These are phyloP conservation scores for Metschnikowia anglica DNA, from an alignment of 805 yeast genomes.

Conservation along the genomic window DNA sequence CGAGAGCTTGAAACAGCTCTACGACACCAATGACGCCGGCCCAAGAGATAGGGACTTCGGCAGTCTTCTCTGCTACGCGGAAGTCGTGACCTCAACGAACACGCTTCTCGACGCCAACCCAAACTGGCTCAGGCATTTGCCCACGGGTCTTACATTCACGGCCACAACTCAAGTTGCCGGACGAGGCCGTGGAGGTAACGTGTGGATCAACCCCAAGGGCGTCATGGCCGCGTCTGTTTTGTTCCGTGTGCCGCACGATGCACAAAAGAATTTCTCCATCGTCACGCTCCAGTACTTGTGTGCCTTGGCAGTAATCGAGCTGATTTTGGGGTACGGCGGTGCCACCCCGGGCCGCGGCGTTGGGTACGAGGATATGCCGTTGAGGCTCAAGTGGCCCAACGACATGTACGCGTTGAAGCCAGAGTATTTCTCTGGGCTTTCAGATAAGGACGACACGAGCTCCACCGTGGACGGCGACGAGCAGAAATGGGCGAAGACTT, in stretches of 20 bases:
- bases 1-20: conserved; percentile 35
- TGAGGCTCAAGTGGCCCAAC: conserved; percentile 94
- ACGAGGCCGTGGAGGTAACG: conserved; percentile 90
- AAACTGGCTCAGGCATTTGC: conserved; percentile 53
- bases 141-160: conserved; percentile 65
- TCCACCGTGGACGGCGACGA: conserved; percentile 51
- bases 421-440: conserved; percentile 39
- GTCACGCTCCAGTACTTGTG: conserved; percentile 86
- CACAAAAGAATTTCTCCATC: conserved; percentile 49
- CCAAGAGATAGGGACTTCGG: conserved; percentile 49
- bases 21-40: conserved; percentile 27
- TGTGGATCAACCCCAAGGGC: conserved; percentile 94
- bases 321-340: conserved; percentile 59
- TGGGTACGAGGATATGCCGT: conserved; percentile 74
- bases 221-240: conserved; percentile 80
- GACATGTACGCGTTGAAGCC: conserved; percentile 80
- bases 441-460: conserved; percentile 35
- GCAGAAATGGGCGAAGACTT: conserved; percentile 69
- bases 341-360: conserved; percentile 35
- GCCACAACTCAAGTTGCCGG: conserved; percentile 90
- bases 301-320: conserved; percentile 79
- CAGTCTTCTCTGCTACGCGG: conserved; percentile 68
- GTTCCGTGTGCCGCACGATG: conserved; percentile 53
- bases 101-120: conserved; percentile 75
- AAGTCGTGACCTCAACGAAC: conserved; percentile 86